These are phyloP conservation scores for Podospora bellae-mahoneyi DNA, from an alignment of 495 filamentous ascomycete genomes.

Conservation along the genomic window DNA sequence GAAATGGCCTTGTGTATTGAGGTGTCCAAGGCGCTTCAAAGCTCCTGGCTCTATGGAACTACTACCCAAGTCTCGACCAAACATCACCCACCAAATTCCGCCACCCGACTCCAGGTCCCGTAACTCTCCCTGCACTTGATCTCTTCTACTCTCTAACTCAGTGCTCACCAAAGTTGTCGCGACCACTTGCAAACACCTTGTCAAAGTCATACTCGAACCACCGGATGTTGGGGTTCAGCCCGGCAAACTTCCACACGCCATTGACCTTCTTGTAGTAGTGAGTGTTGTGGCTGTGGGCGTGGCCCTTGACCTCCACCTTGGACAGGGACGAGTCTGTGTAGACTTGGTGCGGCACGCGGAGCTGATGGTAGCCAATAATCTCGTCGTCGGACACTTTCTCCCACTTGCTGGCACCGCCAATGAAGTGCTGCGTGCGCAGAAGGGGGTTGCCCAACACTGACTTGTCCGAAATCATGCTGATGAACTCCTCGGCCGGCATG, in stretches of 20 bases:
- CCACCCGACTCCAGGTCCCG: too few species aligned
- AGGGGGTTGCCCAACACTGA: constrained; percentile 66
- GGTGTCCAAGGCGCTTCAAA: too few species aligned
- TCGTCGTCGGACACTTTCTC: constrained; percentile 65
- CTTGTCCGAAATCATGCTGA: constrained; percentile 64
- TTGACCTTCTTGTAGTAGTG: constrained; percentile 72
- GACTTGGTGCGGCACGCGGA: constrained; percentile 68
- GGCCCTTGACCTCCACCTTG: constrained; percentile 58
- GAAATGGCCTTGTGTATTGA: too few species aligned
- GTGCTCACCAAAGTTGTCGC: constrained; percentile 41
- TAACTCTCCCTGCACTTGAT: constrained; percentile 14
- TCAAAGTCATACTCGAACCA: constrained; percentile 72
- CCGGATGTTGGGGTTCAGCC: constrained; percentile 64
- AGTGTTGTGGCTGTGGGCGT: constrained; percentile 67
- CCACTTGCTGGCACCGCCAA: constrained; percentile 66
- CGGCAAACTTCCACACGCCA: constrained; percentile 80
- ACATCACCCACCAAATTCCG: background rate
- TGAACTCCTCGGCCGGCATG: constrained; percentile 69
- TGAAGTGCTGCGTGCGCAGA: constrained; percentile 73
- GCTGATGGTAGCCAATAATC: constrained; percentile 70
- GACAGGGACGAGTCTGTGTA: constrained; percentile 54
- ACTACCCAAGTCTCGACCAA: background rate
- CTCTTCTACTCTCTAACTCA: constrained; percentile 6
- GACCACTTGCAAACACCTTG: constrained; percentile 44
- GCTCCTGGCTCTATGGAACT: background rate